Evolutionary conservation across 345 rosid genomes (phyloP), one percentile per base, ranked within the genome.

Genomic region (Salix brachista): DNA sequence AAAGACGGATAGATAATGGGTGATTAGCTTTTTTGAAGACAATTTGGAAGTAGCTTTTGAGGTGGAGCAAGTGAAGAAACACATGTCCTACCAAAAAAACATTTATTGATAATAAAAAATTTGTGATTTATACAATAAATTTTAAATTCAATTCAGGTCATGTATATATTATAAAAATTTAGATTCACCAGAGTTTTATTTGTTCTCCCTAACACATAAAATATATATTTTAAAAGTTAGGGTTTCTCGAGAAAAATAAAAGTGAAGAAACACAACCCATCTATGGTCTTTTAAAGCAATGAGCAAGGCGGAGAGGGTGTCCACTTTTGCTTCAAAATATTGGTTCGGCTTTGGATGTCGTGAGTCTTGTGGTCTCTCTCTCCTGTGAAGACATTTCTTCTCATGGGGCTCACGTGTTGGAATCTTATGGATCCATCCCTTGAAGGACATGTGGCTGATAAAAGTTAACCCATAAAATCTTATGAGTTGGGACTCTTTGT

Each of bases 121-220:
- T 30, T 30, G 4, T 30, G 1, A 34, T 34, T 0, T 34, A 34
- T 34, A 4, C 0, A 34, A 0, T 34, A 4, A 4, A 4, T 34
- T 34, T 34, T 34, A 4, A 34, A 34, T 4, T 4, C 0, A 0
- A 34, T 0, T 30, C 32, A 30, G 32, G 1, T 28, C 2, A 0
- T 28, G 30, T 28, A 28, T 28, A 28, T 28, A 28, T 28, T 28
- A 1, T 28, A 28, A 28, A 0, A 28, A 1, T 1, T 0, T 28
- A 28, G 1, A 28, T 1, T 28, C 1, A 28, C 2, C 1, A 28
- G 30, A 28, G 1, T 30, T 30, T 30, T 30, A 30, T 2, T 30
- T 0, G 32, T 2, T 2, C 32, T 2, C 0, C 32, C 2, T 0
- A 30, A 30, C 1, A 2, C 0, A 2, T 30, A 30, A 30, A 30